Evolutionary conservation across 2,329 filamentous ascomycete genomes (phyloP).

Genomic region (Fusarium austroafricanum): DNA sequence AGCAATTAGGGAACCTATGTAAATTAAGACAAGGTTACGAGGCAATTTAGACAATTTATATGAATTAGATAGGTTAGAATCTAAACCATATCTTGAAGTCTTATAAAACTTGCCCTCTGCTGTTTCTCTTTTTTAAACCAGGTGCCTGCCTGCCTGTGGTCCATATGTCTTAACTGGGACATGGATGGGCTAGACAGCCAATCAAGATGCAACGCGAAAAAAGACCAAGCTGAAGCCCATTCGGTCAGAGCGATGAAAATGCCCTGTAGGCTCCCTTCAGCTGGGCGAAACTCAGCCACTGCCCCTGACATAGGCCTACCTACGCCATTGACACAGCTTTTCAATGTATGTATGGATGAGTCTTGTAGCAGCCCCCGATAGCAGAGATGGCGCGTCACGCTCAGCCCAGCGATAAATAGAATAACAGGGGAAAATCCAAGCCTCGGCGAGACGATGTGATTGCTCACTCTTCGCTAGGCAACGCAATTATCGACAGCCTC

Average conservation of each 20-base stretch:
- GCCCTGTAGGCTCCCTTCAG: constrained; percentile 14
- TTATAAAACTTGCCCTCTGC: too few species aligned
- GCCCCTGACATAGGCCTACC: constrained; percentile 11
- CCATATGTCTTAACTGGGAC: neutral
- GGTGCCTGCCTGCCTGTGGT: too few species aligned
- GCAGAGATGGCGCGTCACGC: neutral
- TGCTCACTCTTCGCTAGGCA: constrained; percentile 19
- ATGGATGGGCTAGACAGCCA: neutral
- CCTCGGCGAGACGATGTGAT: constrained; percentile 12
- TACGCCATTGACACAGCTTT: constrained; percentile 30
- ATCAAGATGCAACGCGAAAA: neutral
- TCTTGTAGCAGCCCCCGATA: constrained; percentile 30
- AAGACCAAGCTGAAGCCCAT: constrained; percentile 4
- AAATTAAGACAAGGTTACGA: too few species aligned
- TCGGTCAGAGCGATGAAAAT: constrained; percentile 10
- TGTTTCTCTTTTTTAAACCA: too few species aligned
- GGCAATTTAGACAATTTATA: too few species aligned
- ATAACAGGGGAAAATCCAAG: neutral
- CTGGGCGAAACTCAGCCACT: constrained; percentile 40
- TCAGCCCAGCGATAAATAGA: constrained; percentile 3
- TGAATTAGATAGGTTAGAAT: neutral
- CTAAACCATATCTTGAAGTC: neutral
- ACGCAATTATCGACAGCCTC: constrained; percentile 21
- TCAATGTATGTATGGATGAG: constrained; percentile 10
- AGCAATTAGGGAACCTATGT: neutral